phyloP scores from a whole-genome alignment of 768 basidiomycete species.

The Amanita inopinata region DNA sequence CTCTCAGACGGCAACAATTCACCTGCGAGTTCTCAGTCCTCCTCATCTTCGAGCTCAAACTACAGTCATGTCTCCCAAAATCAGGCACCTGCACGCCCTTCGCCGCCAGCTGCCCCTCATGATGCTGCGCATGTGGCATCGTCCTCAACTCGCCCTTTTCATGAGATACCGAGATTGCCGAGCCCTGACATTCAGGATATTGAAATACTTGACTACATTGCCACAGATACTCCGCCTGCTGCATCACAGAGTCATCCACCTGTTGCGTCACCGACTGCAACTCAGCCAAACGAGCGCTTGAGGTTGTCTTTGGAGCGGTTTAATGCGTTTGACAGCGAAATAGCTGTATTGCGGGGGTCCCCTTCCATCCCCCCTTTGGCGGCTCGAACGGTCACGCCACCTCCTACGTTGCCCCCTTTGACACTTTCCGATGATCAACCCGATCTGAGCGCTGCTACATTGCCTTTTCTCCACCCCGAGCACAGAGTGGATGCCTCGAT shows the following conservation, averaged over 20 bases:
- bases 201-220: conserved; percentile 36
- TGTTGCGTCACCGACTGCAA: conserved; percentile 3
- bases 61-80: not conserved
- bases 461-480: conserved; percentile 18
- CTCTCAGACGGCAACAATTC: conserved; percentile 27
- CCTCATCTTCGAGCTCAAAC: conserved; percentile 15
- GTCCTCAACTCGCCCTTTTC: conserved; percentile 12
- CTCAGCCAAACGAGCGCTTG: conserved; percentile 25
- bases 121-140: conserved; percentile 16
- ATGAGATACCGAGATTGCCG: conserved; percentile 29
- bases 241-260: conserved; percentile 5
- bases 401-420: conserved; percentile 27
- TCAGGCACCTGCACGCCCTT: conserved; percentile 1
- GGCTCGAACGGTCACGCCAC: conserved; percentile 19
- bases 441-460: conserved; percentile 13
- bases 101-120: conserved; percentile 12
- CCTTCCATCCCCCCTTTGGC: conserved; percentile 18
- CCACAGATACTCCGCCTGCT: conserved; percentile 6
- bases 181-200: conserved; percentile 40
- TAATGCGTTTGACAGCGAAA: conserved; percentile 44
- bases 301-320: conserved; percentile 41
- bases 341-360: conserved; percentile 36
- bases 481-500: conserved; percentile 16
- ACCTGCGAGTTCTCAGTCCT: conserved; percentile 21
- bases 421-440: conserved; percentile 15